Base-by-base conservation (phyloP, 2,329 filamentous ascomycete species). In the Neoascochyta sp. region DNA sequence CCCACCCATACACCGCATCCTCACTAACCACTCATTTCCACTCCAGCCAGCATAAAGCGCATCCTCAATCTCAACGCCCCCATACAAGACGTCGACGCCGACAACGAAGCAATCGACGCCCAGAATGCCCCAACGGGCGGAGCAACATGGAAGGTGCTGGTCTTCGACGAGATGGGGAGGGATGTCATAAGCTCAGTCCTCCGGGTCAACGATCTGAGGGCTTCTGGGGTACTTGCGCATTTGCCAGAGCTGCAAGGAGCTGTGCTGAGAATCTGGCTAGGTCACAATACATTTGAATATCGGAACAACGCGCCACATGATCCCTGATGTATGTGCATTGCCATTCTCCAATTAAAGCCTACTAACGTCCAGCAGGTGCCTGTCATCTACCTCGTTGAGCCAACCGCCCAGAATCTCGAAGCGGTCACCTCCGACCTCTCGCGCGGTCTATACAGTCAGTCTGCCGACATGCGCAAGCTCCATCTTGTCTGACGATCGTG, bases 161-260 rank as follows among this genome's bases (percentile, higher is more conserved):
- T 98, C 7, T 96, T 98, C 59, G 93, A 98, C 64, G 84, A 90
- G 49, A 67, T 83, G 50, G 92, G 90, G 26, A 77, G 89, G 61
- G 89, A 96, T 75, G 86, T 98, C 36, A 95, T 98, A 55, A 95
- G 88, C 69, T 95, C 89, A 55, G 89, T 98, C 3, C 72, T 98
- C 44, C 78, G 89, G 36, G 92, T 98, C 42, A 95, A 88, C 57
- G 92, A 98, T 66, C 70, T 98, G 57, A 76, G 93, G 42, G 78
- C 83, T 39, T 88, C 92, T 78, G 92, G 93, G n/a, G 85, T 52
- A 51, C 14, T 29, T 10, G 12, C 22, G 15, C 29, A 19, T 24
- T 25, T 31, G 4, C 2, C 18, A 14, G 7, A 20, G 20, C 21
- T 17, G 9, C 27, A 22, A 12, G 12, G 24, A 23, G 32, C 24